Evolutionary conservation across 1,284 basidiomycete species (phyloP).

Genomic region (Cutaneotrichosporon cyanovorans): DNA sequence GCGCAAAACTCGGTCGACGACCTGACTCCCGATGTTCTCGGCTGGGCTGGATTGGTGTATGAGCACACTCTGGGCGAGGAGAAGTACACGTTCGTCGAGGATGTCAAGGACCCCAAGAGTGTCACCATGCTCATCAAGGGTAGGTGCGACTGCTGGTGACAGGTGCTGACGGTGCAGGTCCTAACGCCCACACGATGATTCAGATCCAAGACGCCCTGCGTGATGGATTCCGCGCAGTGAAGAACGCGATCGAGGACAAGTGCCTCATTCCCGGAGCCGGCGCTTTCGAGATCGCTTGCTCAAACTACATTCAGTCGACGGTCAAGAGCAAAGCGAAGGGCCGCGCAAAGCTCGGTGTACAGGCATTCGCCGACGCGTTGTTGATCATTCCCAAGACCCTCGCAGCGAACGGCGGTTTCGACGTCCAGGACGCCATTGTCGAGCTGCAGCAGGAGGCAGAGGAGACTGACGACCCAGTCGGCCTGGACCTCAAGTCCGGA

Average conservation of each 20-base stretch:
- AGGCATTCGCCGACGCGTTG: constrained; percentile 93
- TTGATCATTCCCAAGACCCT: constrained; percentile 94
- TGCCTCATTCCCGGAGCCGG: constrained; percentile 88
- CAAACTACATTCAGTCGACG: constrained; percentile 65
- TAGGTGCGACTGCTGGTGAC: constrained; percentile 22
- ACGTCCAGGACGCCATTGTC: constrained; percentile 93
- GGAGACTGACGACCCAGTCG: constrained; percentile 85
- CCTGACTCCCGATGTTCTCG: constrained; percentile 79
- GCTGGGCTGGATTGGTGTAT: constrained; percentile 97
- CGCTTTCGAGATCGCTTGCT: constrained; percentile 94
- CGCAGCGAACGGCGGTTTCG: constrained; percentile 92
- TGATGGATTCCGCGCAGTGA: constrained; percentile 91
- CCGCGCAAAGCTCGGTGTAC: constrained; percentile 93
- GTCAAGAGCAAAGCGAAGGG: constrained; percentile 85
- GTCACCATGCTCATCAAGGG: constrained; percentile 97
- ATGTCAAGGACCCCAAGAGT: constrained; percentile 91
- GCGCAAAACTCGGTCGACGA: constrained; percentile 99
- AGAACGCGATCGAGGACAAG: constrained; percentile 92
- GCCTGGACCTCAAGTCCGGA: constrained; percentile 85
- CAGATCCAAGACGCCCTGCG: constrained; percentile 97
- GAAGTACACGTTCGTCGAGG: constrained; percentile 97
- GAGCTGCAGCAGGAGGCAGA: constrained; percentile 82
- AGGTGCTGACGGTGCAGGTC: constrained; percentile 48
- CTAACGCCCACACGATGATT: constrained; percentile 90
- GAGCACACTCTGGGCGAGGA: constrained; percentile 99